Evolutionary conservation across 106 monocot genomes (phyloP), one percentile per base, ranked within the genome.

Genomic region (Allium fistulosum): DNA sequence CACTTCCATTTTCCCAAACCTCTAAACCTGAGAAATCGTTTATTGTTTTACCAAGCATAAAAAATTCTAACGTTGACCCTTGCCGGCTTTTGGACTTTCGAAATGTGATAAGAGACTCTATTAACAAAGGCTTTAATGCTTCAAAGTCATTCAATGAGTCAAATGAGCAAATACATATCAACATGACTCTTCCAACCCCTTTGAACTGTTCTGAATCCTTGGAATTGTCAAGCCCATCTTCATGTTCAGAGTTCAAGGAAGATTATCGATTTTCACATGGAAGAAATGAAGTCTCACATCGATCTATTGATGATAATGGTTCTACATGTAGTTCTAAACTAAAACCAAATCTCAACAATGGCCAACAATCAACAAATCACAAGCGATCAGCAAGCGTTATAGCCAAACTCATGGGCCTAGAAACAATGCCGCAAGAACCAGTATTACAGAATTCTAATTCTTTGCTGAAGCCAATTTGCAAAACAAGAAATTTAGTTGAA

Each of bases 331-430:
- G 49, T 70, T 79, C 81, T 11, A 75, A 78, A 45, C 70, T 83
- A 12, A 75, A 75, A 15, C 51, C 60, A 10, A 85, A 67, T 17
- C 37, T 74, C 57, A 82, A 75, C 47, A 72, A 55, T 55, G 53
- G 0, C 53, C 53, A 55, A 8, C 87, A 83, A 65, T 51, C 27
- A 11, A 47, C 15, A 67, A 61, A 53, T 48, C 61, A 74, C 61
- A 76, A 74, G 50, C 69, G 74, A 9, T 68, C 80, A 28, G 64
- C 77, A 8, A 79, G 84, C 71, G 78, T 92, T 45, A 80, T 97
- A 18, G 92, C 92, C 15, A 92, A 87, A 75, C 75, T 97, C 28
- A 97, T 97, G 97, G 97, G 97, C 11, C 84, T 97, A 76, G 97
- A 90, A 67, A 62, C 70, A 53, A 72, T 86, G 76, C 88, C 88